Evolutionary conservation across 495 filamentous ascomycete species (phyloP), one percentile per base, ranked within the genome.

Genomic region (Aspergillus sparsus): DNA sequence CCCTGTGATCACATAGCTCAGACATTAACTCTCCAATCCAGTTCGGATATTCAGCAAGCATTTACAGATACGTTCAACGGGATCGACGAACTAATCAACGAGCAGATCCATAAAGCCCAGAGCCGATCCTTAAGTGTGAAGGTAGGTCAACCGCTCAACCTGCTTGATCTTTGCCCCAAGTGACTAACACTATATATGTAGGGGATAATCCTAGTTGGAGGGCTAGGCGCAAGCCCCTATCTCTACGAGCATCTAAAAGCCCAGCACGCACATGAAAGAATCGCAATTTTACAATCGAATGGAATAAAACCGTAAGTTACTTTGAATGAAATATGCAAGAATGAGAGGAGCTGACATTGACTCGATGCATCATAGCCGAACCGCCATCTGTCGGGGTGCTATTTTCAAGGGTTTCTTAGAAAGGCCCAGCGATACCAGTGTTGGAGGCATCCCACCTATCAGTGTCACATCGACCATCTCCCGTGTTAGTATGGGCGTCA

Each of bases 141-240:
- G 55, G 55, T 58, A 50, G 8, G 15, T 13, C 7, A 39, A n/a
- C 21, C 18, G 18, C 42, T 9, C 27, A 0, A 4, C 13, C 18
- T 0, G 37, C 9, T 10, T 2, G n/a, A 41, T 41, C 1, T n/a
- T 41, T 41, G 9, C 4, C n/a, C 37, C 37, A 41, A 46, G n/a
- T n/a, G 6, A 7, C 1, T 6, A 18, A 9, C 7, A 37, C 47
- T 34, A 56, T 27, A 31, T 7, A 4, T 49, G 16, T 6, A 58
- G 55, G 55, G 55, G 3, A 58, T 58, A 5, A 58, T 58, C 46
- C 55, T 58, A 34, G 55, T 58, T 34, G 55, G 55, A 31, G 55
- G 55, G 15, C 55, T 58, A 32, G 55, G 55, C 46, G 55, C 55
- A 0, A 58, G 55, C 34, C 55, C 55, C 7, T 58, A 58, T 34